Evolutionary conservation across 1,284 basidiomycete genomes (phyloP).

Genomic region (Blastosporella zonata): DNA sequence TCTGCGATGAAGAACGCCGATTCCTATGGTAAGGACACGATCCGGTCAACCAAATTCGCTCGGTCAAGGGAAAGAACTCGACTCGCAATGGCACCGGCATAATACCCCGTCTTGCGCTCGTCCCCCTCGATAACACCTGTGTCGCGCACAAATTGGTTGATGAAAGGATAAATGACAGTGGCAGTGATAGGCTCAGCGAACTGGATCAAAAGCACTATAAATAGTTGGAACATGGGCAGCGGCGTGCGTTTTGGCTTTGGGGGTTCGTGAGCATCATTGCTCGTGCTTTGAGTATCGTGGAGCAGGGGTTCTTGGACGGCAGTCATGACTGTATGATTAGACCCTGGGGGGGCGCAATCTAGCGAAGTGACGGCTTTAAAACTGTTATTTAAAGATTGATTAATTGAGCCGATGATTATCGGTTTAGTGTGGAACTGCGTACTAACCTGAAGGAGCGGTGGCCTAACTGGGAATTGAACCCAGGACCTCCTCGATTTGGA

Average conservation of each 20-base stretch:
- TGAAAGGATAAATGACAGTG: neutral
- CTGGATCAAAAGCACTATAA: neutral
- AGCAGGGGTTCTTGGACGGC: neutral
- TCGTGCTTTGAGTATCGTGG: neutral
- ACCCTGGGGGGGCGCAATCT: no score
- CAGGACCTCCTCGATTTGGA: conserved; percentile 9
- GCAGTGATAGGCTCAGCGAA: neutral
- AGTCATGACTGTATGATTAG: neutral
- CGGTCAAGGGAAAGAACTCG: no score
- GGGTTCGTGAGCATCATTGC: conserved; percentile 4
- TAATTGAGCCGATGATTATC: neutral
- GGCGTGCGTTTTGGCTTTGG: conserved; percentile 2
- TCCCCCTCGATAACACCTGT: conserved; percentile 21
- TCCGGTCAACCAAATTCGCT: no score
- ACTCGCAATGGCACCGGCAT: conserved; percentile 19
- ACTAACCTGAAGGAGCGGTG: neutral
- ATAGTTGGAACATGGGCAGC: neutral
- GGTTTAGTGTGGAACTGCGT: no score
- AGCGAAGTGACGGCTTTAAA: neutral
- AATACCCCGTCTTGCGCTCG: conserved; percentile 22
- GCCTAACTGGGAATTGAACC: conserved; percentile 5
- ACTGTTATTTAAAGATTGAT: neutral
- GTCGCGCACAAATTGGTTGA: conserved; percentile 7
- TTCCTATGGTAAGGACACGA: no score
- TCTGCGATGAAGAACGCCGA: conserved; percentile 70